A percentile compares a stretch with the other conserved stretches of the same genome.
phyloP scores from a whole-genome alignment of 73 alveolate genomes.

The Stentor coeruleus region DNA sequence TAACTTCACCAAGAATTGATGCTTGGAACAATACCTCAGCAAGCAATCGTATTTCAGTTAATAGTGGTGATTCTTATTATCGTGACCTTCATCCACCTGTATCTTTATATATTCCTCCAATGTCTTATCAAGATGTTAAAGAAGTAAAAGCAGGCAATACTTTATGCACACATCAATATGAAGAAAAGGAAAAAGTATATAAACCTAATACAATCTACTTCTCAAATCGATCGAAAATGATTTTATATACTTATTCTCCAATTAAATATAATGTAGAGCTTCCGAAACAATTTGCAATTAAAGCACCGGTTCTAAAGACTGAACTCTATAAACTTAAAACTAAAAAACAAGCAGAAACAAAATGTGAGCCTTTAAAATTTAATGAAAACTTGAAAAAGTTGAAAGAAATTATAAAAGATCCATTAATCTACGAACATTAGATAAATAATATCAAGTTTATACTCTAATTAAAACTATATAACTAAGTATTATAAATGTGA shows the following conservation, averaged over 20 bases:
- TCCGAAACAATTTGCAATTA: neutral
- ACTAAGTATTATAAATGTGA: too few species aligned
- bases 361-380: neutral
- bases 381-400: neutral
- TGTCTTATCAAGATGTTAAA: neutral
- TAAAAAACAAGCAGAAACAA: neutral
- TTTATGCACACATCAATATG: neutral
- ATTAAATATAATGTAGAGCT: neutral
- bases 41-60: neutral
- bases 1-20: neutral
- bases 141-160: neutral
- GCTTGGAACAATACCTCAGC: neutral
- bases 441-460: too few species aligned
- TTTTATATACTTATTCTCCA: neutral
- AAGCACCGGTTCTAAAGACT: neutral
- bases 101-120: neutral
- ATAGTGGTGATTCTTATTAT: neutral
- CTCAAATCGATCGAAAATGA: neutral
- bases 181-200: neutral
- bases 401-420: neutral
- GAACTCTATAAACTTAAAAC: neutral
- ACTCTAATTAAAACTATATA: too few species aligned
- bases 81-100: neutral
- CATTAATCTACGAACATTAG: neutral
- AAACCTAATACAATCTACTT: neutral